These are phyloP conservation scores for Lentinula sp. DNA, from an alignment of 768 basidiomycete genomes.

Conservation along the genomic window DNA sequence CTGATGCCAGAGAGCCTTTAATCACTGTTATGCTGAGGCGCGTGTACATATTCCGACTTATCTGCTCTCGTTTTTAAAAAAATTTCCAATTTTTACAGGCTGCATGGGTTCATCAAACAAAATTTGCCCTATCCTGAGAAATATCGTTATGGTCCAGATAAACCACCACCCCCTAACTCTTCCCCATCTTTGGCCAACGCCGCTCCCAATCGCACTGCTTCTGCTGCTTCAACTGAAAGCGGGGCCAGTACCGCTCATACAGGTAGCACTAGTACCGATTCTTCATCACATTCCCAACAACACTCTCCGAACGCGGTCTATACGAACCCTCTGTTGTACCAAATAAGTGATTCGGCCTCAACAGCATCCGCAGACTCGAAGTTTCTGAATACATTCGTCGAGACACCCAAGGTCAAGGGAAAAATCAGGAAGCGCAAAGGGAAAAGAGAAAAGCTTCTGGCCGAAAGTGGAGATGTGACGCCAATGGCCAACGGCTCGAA, in stretches of 20 bases:
- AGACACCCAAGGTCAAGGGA: background rate
- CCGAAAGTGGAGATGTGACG: background rate
- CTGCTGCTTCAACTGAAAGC: constrained; percentile 5
- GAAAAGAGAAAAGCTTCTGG: background rate
- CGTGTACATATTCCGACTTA: constrained; percentile 12
- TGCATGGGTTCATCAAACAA: constrained; percentile 62
- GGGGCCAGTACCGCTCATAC: background rate
- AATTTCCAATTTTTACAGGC: constrained; percentile 16
- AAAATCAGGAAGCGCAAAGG: background rate
- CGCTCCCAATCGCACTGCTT: constrained; percentile 11
- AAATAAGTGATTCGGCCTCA: background rate
- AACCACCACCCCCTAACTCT: constrained; percentile 54
- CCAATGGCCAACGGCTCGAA: background rate
- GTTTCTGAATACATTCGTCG: background rate
- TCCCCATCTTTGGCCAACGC: constrained; percentile 21
- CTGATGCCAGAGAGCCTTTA: constrained; percentile 65
- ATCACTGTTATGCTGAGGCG: constrained; percentile 67
- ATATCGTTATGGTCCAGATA: constrained; percentile 61
- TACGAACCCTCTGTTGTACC: background rate
- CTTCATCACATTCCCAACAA: background rate
- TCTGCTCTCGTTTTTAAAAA: background rate
- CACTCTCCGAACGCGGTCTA: background rate
- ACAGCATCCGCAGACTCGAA: background rate
- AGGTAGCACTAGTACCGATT: background rate
- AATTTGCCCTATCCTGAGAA: constrained; percentile 68